Conservation (phyloP, 108 stramenopile genomes). For the Cafeteria roenbergensis region DNA sequence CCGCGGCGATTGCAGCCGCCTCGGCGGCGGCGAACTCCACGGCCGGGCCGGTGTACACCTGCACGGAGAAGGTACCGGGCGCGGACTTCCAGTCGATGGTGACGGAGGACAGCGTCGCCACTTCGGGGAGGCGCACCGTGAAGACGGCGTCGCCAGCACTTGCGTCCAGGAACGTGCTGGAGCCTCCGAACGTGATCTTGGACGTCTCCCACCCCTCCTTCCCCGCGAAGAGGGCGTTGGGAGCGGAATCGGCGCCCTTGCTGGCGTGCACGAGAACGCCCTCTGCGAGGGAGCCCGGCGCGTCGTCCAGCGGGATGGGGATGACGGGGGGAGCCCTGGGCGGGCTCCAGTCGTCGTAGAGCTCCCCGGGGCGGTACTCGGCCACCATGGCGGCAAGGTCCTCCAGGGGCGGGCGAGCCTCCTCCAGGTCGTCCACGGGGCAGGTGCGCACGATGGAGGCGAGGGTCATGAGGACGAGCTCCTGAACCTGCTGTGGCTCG, state of each 20-base stretch:
- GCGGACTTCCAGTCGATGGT: not conserved
- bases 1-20: not conserved
- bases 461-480: not conserved
- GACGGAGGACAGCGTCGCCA: not conserved
- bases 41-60: not conserved
- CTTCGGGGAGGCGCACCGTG: not conserved
- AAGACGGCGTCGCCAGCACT: not conserved
- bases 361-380: not conserved
- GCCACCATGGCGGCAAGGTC: not conserved
- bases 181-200: not conserved
- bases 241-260: not conserved
- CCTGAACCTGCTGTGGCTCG: not conserved
- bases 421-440: not conserved
- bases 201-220: not conserved
- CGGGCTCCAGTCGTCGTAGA: not conserved
- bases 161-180: not conserved
- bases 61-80: not conserved
- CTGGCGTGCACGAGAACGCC: not conserved
- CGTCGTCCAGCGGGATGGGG: no score
- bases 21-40: not conserved
- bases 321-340: not conserved
- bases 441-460: not conserved
- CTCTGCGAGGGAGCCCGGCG: not conserved
- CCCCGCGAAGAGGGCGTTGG: not conserved
- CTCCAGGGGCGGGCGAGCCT: not conserved